These are phyloP conservation scores for Diaporthe eres DNA, from an alignment of 2,329 filamentous ascomycete genomes.

Conservation along the genomic window DNA sequence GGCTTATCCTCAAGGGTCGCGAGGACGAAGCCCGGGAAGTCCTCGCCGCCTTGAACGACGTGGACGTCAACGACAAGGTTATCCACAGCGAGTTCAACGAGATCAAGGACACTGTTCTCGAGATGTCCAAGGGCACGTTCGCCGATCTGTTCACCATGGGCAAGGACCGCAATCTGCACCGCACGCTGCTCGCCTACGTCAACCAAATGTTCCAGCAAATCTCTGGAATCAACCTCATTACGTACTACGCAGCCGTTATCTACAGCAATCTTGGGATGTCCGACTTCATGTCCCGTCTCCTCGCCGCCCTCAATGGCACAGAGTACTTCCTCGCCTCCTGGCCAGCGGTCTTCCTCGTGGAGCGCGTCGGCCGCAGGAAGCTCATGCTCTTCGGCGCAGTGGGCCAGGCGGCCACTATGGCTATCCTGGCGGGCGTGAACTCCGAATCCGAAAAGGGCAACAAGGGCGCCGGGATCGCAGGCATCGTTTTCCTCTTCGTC, in stretches of 20 bases:
- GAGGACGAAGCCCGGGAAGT: slow-evolving; percentile 60
- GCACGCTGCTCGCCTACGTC: slow-evolving; percentile 44
- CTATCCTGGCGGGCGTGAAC: slow-evolving; percentile 66
- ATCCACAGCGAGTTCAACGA: slow-evolving; percentile 67
- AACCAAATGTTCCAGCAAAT: slow-evolving; percentile 44
- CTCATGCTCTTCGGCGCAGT: slow-evolving; percentile 80
- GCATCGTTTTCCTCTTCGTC: slow-evolving; percentile 61
- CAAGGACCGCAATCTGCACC: slow-evolving; percentile 45
- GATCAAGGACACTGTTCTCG: slow-evolving; percentile 76
- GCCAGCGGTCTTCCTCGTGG: slow-evolving; percentile 73
- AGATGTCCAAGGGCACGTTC: slow-evolving; percentile 54
- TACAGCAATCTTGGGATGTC: slow-evolving; percentile 61
- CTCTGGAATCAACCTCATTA: slow-evolving; percentile 49
- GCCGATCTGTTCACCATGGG: slow-evolving; percentile 43
- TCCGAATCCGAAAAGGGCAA: slow-evolving; percentile 44
- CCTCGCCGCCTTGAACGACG: slow-evolving; percentile 57
- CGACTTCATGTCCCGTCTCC: slow-evolving; percentile 69
- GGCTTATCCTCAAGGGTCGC: slow-evolving; percentile 60
- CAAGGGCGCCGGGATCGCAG: slow-evolving; percentile 48
- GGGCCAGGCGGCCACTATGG: slow-evolving; percentile 76
- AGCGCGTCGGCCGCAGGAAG: slow-evolving; percentile 76
- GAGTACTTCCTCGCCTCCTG: slow-evolving; percentile 70
- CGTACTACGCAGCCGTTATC: slow-evolving; percentile 47
- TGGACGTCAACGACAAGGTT: slow-evolving; percentile 62
- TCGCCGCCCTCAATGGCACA: slow-evolving; percentile 66